Conservation (phyloP, 2,329 filamentous ascomycete genomes). For the Exophiala spinifera region DNA sequence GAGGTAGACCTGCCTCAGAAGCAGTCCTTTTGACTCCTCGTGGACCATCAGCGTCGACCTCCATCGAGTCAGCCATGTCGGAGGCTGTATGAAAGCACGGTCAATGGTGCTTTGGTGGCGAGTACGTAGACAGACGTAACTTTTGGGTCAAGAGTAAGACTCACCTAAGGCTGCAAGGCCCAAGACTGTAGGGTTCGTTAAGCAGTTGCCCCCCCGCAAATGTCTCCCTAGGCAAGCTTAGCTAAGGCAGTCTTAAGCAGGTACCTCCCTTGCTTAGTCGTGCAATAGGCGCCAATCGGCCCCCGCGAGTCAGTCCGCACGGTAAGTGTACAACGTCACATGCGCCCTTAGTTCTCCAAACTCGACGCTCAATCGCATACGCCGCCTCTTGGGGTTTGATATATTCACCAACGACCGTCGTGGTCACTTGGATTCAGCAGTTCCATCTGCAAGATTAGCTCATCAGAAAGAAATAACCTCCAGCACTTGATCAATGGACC, state of each 20-base stretch:
- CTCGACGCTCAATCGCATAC: too few species aligned
- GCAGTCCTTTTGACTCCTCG: constrained; percentile 51
- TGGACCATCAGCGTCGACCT: constrained; percentile 38
- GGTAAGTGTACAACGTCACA: background rate
- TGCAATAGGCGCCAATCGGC: background rate
- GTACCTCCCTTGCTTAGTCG: too few species aligned
- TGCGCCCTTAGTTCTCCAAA: background rate
- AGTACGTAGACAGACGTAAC: too few species aligned
- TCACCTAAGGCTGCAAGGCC: too few species aligned
- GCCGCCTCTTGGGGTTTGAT: too few species aligned
- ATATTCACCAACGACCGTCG: background rate
- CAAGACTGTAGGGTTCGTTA: too few species aligned
- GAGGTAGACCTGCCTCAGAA: constrained; percentile 39
- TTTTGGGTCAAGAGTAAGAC: background rate
- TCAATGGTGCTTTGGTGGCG: background rate
- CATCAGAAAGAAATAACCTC: too few species aligned
- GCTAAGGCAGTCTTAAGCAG: too few species aligned
- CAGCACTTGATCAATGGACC: constrained; percentile 11
- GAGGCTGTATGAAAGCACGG: background rate
- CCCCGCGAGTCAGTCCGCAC: background rate
- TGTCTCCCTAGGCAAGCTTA: too few species aligned
- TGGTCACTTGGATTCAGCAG: too few species aligned
- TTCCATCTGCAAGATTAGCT: too few species aligned
- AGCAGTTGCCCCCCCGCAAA: constrained; percentile 1
- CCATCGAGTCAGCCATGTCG: constrained; percentile 42